phyloP scores from a whole-genome alignment of 2,329 filamentous ascomycete species.

The Sarocladium oryzae region DNA sequence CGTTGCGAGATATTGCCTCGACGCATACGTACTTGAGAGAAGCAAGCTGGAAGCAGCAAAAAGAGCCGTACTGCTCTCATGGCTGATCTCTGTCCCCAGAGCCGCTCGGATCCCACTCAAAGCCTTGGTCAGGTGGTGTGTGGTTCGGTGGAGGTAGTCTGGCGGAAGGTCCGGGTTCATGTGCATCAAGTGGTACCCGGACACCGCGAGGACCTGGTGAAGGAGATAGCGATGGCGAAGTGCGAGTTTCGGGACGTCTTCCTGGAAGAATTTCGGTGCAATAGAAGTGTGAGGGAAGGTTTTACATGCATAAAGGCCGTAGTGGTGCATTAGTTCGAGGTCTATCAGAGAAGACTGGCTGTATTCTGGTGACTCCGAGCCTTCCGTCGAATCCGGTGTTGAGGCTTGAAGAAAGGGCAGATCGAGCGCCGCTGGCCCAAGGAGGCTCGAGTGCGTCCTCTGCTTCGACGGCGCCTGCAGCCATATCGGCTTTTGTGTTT shows the following conservation, averaged over 20 bases:
- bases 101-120: not conserved
- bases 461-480: not conserved
- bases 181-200: not conserved
- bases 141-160: not conserved
- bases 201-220: not conserved
- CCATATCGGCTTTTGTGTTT: not conserved
- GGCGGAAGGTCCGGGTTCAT: not conserved
- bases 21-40: not conserved
- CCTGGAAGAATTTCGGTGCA: not conserved
- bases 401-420: not conserved
- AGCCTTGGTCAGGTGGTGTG: constrained; percentile 3
- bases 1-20: not conserved
- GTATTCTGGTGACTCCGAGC: not conserved
- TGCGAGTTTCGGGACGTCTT: not conserved
- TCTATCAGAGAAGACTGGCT: not conserved
- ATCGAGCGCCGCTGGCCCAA: not conserved
- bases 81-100: not conserved
- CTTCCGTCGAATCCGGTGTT: not conserved
- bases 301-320: not conserved
- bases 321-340: constrained; percentile 6
- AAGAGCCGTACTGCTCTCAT: not conserved
- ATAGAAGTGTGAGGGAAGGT: not conserved
- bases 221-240: not conserved
- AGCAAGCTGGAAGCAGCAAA: constrained; percentile 4
- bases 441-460: not conserved